These are phyloP conservation scores for Pseudogymnoascus sp. DNA, from an alignment of 2,329 filamentous ascomycete genomes.

Conservation along the genomic window DNA sequence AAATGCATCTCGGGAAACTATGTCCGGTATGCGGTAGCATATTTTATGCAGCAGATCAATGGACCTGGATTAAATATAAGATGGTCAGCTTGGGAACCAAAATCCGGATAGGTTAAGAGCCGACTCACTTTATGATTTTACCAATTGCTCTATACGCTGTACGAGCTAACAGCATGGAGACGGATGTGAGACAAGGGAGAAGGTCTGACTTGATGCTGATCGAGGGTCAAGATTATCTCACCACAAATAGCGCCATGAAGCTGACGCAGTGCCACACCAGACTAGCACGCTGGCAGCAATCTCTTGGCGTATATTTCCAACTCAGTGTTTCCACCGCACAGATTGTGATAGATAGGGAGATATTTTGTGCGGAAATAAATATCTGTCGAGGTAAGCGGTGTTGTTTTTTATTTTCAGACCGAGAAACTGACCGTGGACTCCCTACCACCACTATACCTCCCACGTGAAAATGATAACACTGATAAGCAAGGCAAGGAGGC, in stretches of 20 bases:
- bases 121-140: not conserved
- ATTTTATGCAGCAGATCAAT: not conserved
- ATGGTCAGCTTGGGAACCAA: not conserved
- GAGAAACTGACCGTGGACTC: not conserved
- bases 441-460: not conserved
- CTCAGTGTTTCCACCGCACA: not conserved
- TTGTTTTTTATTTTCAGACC: not conserved
- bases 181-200: not conserved
- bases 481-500: not conserved
- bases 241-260: too few species aligned
- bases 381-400: not conserved
- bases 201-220: not conserved
- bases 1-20: not conserved
- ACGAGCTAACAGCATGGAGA: not conserved
- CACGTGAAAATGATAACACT: not conserved
- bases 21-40: not conserved
- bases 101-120: not conserved
- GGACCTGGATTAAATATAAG: not conserved
- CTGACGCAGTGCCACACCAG: not conserved
- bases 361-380: not conserved
- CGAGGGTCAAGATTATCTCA: not conserved
- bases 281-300: not conserved
- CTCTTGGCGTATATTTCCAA: not conserved
- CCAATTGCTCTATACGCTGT: not conserved
- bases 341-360: not conserved